Base-by-base conservation (phyloP, 176 grass and related monocot genomes). In the Eremochloa ophiuroides region DNA sequence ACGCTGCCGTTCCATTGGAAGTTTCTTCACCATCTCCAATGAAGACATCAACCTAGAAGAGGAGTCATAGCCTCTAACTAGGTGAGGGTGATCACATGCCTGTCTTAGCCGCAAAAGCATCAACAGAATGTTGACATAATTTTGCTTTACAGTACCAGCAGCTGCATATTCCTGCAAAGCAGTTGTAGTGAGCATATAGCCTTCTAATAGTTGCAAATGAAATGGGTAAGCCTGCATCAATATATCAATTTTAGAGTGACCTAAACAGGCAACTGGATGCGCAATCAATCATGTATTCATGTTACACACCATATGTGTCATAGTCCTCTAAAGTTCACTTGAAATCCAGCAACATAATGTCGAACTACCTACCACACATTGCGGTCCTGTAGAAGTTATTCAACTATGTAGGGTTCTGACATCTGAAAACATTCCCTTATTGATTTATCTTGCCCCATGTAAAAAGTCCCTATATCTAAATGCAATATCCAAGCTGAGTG, bases 71-170 rank as follows among this genome's bases (percentile, higher is more conserved):
- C 93, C 88, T 89, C 91, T 95, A 73, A 99, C 96, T 71, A 99
- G 47, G 71, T 91, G 84, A 69, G 88, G 93, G 70, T 99, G 96
- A 82, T 93, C 93, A 50, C 96, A 99, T 68, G 96, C 96, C 76
- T 99, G 96, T 53, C 96, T 90, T 60, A 99, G 88, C 82, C 96
- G 81, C 72, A 99, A 91, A 85, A 99, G 93, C 96, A 99, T 95
- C 77, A 99, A 67, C n/a, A 99, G 77, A 75, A 99, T 99, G 72
- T 99, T 99, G 34, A 99, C 96, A 79, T 99, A 99, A 81, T 99
- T 99, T 84, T 99, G 93, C 82, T 86, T 99, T 75, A 99, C 93
- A 67, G 96, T 99, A 58, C 96, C 96, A 42, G 93, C 96, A 88
- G 87, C 93, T 76, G 96, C 96, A 48, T 99, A 99, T 38, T 87